Evolutionary conservation across 371 early-diverging fungal species (phyloP).

Genomic region (Haplosporangium sp.): DNA sequence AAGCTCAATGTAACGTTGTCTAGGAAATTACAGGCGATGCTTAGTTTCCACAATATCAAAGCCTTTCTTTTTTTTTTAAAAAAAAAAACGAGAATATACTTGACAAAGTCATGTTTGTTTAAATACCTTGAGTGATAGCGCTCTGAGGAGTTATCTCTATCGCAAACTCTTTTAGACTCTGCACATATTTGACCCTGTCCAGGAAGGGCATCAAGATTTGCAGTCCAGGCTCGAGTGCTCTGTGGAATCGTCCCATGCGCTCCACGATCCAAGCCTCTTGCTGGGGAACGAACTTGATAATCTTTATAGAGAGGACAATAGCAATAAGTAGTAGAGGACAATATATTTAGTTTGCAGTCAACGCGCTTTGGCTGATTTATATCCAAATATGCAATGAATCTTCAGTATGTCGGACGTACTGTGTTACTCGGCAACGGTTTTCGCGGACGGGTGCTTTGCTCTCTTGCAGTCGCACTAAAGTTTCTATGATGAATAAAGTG

Average conservation of each 20-base stretch:
- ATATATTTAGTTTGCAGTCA: not conserved
- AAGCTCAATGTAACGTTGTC: conserved; percentile 95
- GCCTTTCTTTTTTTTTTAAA: not conserved
- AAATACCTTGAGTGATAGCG: conserved; percentile 89
- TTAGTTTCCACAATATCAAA: not conserved
- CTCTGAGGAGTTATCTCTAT: conserved; percentile 94
- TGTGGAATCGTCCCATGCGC: conserved; percentile 85
- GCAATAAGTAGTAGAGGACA: not conserved
- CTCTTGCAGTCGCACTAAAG: too few relatives aligned
- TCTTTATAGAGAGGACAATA: conserved; percentile 42
- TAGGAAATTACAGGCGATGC: conserved; percentile 22
- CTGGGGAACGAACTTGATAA: conserved; percentile 97
- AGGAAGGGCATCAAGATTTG: conserved; percentile 89
- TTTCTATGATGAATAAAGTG: not conserved
- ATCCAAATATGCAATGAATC: too few relatives aligned
- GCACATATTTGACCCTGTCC: conserved; percentile 92
- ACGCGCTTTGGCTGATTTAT: not conserved
- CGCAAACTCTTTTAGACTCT: conserved; percentile 95
- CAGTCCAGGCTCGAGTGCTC: conserved; percentile 90
- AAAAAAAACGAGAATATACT: too few relatives aligned
- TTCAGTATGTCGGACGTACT: conserved; percentile 5
- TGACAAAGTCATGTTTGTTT: too few relatives aligned
- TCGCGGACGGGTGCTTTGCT: too few relatives aligned
- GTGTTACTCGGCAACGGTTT: conserved; percentile 31
- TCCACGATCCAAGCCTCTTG: conserved; percentile 95